Base-by-base conservation (phyloP, 2,329 filamentous ascomycete species). In the Fonsecaea nubica region DNA sequence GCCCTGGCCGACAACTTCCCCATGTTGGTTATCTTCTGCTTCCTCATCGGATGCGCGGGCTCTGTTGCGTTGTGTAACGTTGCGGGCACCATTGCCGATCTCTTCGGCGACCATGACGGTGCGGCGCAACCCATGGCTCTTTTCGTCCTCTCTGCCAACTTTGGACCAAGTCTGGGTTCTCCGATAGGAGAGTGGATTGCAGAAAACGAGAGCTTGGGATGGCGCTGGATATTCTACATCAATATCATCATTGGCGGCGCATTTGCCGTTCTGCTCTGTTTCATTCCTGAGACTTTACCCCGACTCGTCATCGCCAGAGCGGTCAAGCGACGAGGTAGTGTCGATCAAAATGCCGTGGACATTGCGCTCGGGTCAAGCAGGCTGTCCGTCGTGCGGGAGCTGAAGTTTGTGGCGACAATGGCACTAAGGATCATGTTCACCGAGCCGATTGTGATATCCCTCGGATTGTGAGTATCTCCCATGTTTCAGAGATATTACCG, bases 41-140 rank as follows among this genome's bases (percentile, higher is more conserved):
- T 79, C 63, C 72, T 79, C 18, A 75, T 71, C 62, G 77, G 77
- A 15, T 71, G 72, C 18, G 75, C 77, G 36, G 77, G 77, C 18
- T 77, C 75, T 50, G 76, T 76, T 15, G 77, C 76, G 15, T 67
- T 79, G 59, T 77, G 72, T 52, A 79, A 79, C 63, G 77, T 79
- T 65, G 73, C 73, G 13, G 76, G 74, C 21, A 79, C 77, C 12
- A 78, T 79, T 52, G 73, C 77, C 21, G 77, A 75, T 54, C 69
- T 77, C n/a, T 77, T 77, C 67, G 73, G 79, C 15, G 76, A 66
- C 35, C 52, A 68, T 13, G 65, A 69, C 45, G 61, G 76, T 30
- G 78, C 79, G 15, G 78, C 76, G 5, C 79, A 81, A 69, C 79
- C 79, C 13, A 80, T 81, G 80, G 80, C 78, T 12, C 70, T 81